Base-by-base conservation (phyloP, 139 green algal species). In the Astrephomene gubernaculifera region DNA sequence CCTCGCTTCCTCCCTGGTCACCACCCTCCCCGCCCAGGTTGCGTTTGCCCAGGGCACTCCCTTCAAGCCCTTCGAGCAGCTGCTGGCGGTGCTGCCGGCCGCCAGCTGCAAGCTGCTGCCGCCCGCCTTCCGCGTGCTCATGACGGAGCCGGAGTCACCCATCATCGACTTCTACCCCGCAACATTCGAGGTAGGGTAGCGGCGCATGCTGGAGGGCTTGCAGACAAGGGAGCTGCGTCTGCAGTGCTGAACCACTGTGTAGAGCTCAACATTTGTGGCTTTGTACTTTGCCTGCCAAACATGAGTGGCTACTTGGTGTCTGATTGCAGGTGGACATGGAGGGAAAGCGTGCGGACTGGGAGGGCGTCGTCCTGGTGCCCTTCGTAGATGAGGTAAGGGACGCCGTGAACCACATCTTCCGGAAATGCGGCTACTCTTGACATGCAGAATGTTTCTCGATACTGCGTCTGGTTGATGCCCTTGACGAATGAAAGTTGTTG, bases 321-420 rank as follows among this genome's bases (percentile, higher is more conserved):
- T 29, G 14, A 4, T 4, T 38, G 78, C 33, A 88, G 52, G 87
- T 98, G 9, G 96, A 99, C 89, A 90, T 95, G 88, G 96, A 99
- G 91, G 96, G 96, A 57, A 99, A 98, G 90, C 90, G 96, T 9
- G 92, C 94, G 22, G 95, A 97, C 75, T 99, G 96, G 96, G 96
- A 99, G 91, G 96, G 92, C 35, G 86, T 97, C 7, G 95, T 97
- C 53, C 38, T 80, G 52, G 89, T 96, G 69, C 92, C 91, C 9
- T 96, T 97, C 86, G 91, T 97, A 22, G 92, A 96, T 54, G 89
- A 97, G 90, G 88, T 89, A 43, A 45, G 76, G 41, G 2, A 2
- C 5, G 29, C 17, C 17, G 12, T 57, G 49, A 57, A 12, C 12
- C 49, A 17, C 49, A n/a, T n/a, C n/a, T n/a, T n/a, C n/a, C n/a